These are phyloP conservation scores for Pleurotus sapidus DNA, from an alignment of 768 basidiomycete species.

Conservation along the genomic window DNA sequence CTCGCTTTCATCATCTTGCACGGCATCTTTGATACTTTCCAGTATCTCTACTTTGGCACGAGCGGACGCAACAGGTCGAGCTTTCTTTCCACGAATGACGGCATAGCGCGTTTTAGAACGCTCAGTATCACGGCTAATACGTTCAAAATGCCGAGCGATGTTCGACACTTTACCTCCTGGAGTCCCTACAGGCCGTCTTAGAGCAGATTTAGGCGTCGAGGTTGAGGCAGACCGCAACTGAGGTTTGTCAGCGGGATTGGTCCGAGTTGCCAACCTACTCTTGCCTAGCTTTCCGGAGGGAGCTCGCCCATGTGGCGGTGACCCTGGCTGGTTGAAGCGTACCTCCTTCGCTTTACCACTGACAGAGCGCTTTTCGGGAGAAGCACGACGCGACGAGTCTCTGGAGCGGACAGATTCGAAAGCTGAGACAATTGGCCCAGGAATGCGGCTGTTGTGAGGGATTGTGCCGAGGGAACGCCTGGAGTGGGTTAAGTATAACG, in stretches of 20 bases:
- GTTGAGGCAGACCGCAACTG: conserved; percentile 41
- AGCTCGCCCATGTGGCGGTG: conserved; percentile 35
- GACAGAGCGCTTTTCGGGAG: conserved; percentile 66
- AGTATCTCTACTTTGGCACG: conserved; percentile 86
- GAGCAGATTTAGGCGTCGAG: conserved; percentile 43
- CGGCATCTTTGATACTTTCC: conserved; percentile 87
- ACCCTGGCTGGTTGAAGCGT: conserved; percentile 42
- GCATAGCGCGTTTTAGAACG: conserved; percentile 75
- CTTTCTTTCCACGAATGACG: conserved; percentile 82
- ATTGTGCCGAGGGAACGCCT: conserved; percentile 40
- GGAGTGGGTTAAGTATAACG: conserved; percentile 60
- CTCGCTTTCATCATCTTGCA: conserved; percentile 80
- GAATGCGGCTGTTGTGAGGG: conserved; percentile 43
- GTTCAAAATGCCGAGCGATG: conserved; percentile 89
- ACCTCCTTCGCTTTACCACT: conserved; percentile 34
- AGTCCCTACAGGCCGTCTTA: conserved; percentile 49
- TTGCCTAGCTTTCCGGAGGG: conserved; percentile 33
- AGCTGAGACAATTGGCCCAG: conserved; percentile 45
- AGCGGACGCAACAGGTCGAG: conserved; percentile 87
- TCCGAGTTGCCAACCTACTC: conserved; percentile 10
- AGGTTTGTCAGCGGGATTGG: conserved; percentile 35
- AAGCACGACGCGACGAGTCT: conserved; percentile 59
- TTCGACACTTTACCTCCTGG: conserved; percentile 76
- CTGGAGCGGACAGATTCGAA: conserved; percentile 44
- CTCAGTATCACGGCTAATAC: conserved; percentile 72